Evolutionary conservation across 305 asterid species (phyloP).

Genomic region (Stenogyne calaminthoides): DNA sequence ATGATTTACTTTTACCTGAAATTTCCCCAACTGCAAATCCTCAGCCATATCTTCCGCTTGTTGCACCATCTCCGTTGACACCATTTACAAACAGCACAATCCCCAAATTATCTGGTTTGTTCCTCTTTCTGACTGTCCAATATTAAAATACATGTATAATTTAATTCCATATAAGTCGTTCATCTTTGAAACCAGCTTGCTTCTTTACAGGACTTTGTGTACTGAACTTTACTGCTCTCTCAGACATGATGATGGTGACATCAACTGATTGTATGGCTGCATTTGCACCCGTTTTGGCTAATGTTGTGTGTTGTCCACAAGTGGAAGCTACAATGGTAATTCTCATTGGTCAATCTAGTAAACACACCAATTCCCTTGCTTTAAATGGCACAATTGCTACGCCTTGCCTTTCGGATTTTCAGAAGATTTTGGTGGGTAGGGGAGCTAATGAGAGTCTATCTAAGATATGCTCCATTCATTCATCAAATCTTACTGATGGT

Average conservation of each 20-base stretch:
- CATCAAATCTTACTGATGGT: constrained; percentile 82
- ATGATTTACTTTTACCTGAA: constrained; percentile 61
- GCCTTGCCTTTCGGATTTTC: constrained; percentile 87
- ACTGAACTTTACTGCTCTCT: constrained; percentile 67
- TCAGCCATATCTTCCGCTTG: constrained; percentile 81
- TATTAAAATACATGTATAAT: constrained; percentile 9
- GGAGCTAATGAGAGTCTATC: constrained; percentile 82
- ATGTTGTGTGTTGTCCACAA: constrained; percentile 96
- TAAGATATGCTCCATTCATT: constrained; percentile 73
- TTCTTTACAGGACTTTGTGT: constrained; percentile 61
- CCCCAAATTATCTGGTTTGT: constrained; percentile 90
- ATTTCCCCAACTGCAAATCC: constrained; percentile 70
- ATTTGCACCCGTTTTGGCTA: constrained; percentile 89
- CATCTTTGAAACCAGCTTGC: constrained; percentile 15
- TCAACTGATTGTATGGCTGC: constrained; percentile 87
- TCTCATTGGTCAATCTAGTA: constrained; percentile 89
- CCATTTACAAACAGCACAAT: constrained; percentile 87
- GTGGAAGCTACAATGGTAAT: constrained; percentile 82
- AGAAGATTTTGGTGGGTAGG: constrained; percentile 75
- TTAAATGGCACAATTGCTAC: constrained; percentile 67
- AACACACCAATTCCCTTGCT: constrained; percentile 64
- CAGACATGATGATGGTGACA: constrained; percentile 69
- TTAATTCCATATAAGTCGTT: background rate
- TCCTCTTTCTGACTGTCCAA: constrained; percentile 29
- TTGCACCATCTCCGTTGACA: constrained; percentile 93